phyloP scores from a whole-genome alignment of 768 basidiomycete species.

The Crepidotus variabilis region DNA sequence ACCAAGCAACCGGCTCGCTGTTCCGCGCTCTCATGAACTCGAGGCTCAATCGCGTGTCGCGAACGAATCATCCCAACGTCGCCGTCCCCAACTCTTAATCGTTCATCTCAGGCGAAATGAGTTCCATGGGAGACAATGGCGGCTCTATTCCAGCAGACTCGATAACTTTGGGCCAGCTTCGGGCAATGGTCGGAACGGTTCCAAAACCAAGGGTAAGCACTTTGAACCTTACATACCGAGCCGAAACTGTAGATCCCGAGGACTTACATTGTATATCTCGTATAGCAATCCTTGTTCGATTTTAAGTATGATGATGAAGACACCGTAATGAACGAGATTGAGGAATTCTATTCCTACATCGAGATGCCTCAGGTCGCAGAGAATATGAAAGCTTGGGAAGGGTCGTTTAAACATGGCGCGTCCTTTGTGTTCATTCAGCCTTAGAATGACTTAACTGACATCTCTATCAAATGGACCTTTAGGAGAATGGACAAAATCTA shows the following conservation, averaged over 20 bases:
- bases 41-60: not conserved
- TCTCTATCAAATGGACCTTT: not conserved
- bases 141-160: slow-evolving; percentile 37
- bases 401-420: slow-evolving; percentile 75
- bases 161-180: slow-evolving; percentile 79
- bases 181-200: slow-evolving; percentile 61
- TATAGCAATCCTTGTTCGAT: slow-evolving; percentile 83
- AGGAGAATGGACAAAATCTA: slow-evolving; percentile 75
- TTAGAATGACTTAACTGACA: slow-evolving; percentile 1
- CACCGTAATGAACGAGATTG: slow-evolving; percentile 92
- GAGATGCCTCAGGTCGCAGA: slow-evolving; percentile 90
- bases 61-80: not conserved
- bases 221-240: slow-evolving; percentile 2
- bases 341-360: slow-evolving; percentile 97
- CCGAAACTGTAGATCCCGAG: not conserved
- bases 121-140: slow-evolving; percentile 18
- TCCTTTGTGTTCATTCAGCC: slow-evolving; percentile 8
- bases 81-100: not conserved
- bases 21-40: not conserved
- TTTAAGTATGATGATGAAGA: slow-evolving; percentile 96
- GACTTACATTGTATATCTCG: slow-evolving; percentile 1
- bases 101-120: slow-evolving; percentile 8
- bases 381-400: slow-evolving; percentile 85
- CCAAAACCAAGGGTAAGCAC: slow-evolving; percentile 78
- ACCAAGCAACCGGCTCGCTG: not conserved